Conservation (phyloP, 1,284 basidiomycete species). For the Trametes sp. region DNA sequence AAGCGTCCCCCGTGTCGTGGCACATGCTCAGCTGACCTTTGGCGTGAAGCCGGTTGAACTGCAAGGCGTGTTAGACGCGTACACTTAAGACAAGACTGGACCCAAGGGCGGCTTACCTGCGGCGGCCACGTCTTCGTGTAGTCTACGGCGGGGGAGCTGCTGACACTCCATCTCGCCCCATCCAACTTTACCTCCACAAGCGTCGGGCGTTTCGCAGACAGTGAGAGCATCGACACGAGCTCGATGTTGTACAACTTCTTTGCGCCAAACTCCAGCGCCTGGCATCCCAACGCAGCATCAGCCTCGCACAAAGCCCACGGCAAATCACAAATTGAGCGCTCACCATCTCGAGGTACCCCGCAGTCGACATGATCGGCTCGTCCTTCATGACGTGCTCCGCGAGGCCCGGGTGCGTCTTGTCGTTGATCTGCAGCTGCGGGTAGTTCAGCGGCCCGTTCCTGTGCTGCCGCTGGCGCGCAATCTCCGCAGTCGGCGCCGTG, state of each 20-base stretch:
- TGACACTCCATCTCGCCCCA: constrained; percentile 42
- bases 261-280: constrained; percentile 38
- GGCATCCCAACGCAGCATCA: neutral
- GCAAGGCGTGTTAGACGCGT: neutral
- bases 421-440: constrained; percentile 43
- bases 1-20: constrained; percentile 1
- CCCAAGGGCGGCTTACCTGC: constrained; percentile 35
- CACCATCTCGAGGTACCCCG: constrained; percentile 55
- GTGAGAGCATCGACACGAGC: constrained; percentile 35
- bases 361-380: constrained; percentile 53
- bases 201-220: constrained; percentile 42
- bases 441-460: constrained; percentile 46
- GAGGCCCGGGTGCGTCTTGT: constrained; percentile 46
- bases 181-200: constrained; percentile 40
- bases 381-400: constrained; percentile 50
- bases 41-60: constrained; percentile 41
- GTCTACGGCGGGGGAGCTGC: constrained; percentile 14
- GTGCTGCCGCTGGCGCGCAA: constrained; percentile 26
- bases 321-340: neutral
- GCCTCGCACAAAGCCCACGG: too few species aligned
- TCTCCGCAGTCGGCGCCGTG: constrained; percentile 14
- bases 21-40: constrained; percentile 43
- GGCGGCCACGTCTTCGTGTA: constrained; percentile 9
- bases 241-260: constrained; percentile 34
- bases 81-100: neutral